Conservation (phyloP, 164 flowering plant species). For the Vitis cinerea region DNA sequence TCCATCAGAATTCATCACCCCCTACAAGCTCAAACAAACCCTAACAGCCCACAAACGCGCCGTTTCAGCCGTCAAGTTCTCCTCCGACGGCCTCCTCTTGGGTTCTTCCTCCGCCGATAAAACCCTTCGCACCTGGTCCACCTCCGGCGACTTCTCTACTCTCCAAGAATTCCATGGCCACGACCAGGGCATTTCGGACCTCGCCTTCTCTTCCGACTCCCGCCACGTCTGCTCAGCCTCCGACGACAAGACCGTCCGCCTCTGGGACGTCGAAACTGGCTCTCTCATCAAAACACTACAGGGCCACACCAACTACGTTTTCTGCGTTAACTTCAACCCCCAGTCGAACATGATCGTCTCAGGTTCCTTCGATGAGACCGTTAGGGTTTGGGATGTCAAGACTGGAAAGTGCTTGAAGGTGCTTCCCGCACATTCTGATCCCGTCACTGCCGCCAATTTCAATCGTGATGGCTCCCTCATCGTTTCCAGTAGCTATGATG, state of each 20-base stretch:
- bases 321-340: slow-evolving; percentile 86
- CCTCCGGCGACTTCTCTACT: slow-evolving; percentile 29
- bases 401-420: slow-evolving; percentile 88
- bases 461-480: slow-evolving; percentile 72
- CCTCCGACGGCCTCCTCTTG: slow-evolving; percentile 72
- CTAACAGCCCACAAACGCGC: slow-evolving; percentile 76
- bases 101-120: slow-evolving; percentile 90
- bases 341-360: slow-evolving; percentile 88
- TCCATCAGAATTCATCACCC: slow-evolving; percentile 30
- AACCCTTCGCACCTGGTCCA: slow-evolving; percentile 56
- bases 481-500: slow-evolving; percentile 91
- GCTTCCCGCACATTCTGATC: slow-evolving; percentile 92
- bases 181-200: slow-evolving; percentile 79
- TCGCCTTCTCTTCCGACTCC: slow-evolving; percentile 83
- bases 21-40: slow-evolving; percentile 68
- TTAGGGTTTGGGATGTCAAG: slow-evolving; percentile 94
- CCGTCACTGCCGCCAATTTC: slow-evolving; percentile 82
- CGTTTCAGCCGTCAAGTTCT: slow-evolving; percentile 89
- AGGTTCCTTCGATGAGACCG: slow-evolving; percentile 96
- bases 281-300: slow-evolving; percentile 57
- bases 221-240: slow-evolving; percentile 81
- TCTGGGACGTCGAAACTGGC: slow-evolving; percentile 73
- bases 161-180: slow-evolving; percentile 65
- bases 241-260: slow-evolving; percentile 83
- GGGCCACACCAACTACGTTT: slow-evolving; percentile 95